Base-by-base conservation (phyloP, 352 stramenopile species). In the Lagenidium sp. region DNA sequence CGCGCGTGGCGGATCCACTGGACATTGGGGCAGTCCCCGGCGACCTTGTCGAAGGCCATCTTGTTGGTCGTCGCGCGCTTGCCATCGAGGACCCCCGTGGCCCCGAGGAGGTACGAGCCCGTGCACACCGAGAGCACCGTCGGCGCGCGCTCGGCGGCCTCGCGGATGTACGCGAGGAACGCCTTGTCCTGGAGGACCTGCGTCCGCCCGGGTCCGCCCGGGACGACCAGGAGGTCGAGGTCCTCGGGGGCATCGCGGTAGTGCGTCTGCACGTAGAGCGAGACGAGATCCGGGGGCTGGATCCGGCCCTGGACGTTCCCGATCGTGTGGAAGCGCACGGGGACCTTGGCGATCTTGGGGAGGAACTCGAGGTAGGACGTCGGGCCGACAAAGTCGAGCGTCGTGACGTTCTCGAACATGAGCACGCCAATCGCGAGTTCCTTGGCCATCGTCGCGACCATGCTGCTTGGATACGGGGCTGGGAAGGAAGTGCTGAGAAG, bases 51-150 rank as follows among this genome's bases (percentile, higher is more conserved):
- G 45, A 74, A 82, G 22, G 50, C 59, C 22, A 75, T 55, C 43
- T 84, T 84, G 63, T 84, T 84, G 47, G 71, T 82, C n/a, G 71
- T 84, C 31, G 71, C 68, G 34, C 41, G 47, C 22, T 60, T 65
- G 15, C 54, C 60, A 24, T 71, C 65, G 21, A 84, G 37, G 13
- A 72, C 54, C 4, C 68, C 71, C 6, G 63, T 64, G 8, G 57
- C 49, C 7, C 59, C 68, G 34, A 84, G 50, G 26, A 81, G 62
- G 1, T 53, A 53, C 1, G 65, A 64, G 3, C 71, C 71, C 18
- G 71, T 82, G 53, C 71, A 84, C 43, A 84, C 66, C 1, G 58
- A 76, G 25, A 84, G 40, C 41, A 84, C 66, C 39, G 57, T 37
- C 22, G 50, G 58, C 4, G 65, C 61, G 1, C 36, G 38, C 25